Evolutionary conservation across 2,329 filamentous ascomycete genomes (phyloP).

Genomic region (Trichophyton rubrum): DNA sequence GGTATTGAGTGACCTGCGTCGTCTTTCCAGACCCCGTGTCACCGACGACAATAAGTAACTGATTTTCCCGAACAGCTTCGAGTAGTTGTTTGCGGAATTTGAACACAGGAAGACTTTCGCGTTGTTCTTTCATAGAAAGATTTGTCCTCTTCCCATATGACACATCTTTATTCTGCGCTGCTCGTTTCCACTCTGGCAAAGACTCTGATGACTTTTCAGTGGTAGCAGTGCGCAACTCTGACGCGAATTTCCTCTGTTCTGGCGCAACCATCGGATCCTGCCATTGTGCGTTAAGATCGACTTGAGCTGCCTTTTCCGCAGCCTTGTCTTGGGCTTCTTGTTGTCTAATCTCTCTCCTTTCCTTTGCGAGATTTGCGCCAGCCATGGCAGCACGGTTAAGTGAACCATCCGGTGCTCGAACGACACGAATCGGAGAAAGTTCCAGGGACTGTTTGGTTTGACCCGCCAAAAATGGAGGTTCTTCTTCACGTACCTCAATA

Average conservation of each 20-base stretch:
- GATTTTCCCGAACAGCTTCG: constrained; percentile 73
- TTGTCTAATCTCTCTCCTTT: constrained; percentile 76
- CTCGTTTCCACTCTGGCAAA: constrained; percentile 86
- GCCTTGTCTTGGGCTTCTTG: constrained; percentile 71
- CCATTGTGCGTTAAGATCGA: constrained; percentile 84
- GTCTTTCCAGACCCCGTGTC: constrained; percentile 97
- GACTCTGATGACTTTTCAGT: constrained; percentile 48
- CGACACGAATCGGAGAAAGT: constrained; percentile 85
- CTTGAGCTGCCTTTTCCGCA: constrained; percentile 60
- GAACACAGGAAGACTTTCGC: constrained; percentile 78
- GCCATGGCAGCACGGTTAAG: constrained; percentile 94
- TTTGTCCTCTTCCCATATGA: constrained; percentile 75
- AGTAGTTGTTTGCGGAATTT: constrained; percentile 79
- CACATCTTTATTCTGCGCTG: constrained; percentile 64
- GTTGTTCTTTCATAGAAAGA: constrained; percentile 89
- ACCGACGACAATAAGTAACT: constrained; percentile 88
- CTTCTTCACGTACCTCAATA: constrained; percentile 91
- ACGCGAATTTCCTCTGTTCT: constrained; percentile 76
- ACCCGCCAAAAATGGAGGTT: constrained; percentile 87
- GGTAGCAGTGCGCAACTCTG: constrained; percentile 62
- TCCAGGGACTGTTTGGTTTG: constrained; percentile 96
- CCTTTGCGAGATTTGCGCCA: constrained; percentile 75
- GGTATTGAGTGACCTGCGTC: constrained; percentile 87
- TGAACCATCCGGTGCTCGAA: constrained; percentile 96
- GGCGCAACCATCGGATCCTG: constrained; percentile 89